Percentiles rank a stretch among this genome's conserved stretches.
These are phyloP conservation scores for Chaetomium cochliodes DNA, from an alignment of 495 filamentous ascomycete genomes.

Conservation along the genomic window DNA sequence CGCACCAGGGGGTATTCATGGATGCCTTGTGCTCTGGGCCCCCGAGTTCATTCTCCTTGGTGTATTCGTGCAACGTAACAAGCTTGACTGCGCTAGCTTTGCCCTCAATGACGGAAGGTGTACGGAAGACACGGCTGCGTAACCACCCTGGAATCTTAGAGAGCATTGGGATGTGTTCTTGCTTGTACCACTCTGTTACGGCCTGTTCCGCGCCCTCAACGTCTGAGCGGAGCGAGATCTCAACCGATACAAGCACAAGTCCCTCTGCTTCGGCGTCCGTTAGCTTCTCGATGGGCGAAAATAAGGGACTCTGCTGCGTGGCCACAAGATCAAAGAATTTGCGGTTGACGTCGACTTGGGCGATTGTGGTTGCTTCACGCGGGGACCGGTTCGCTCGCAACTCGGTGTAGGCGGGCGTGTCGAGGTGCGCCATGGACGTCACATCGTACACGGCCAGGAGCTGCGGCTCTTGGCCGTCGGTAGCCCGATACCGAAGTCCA, in stretches of 20 bases:
- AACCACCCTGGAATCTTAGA: constrained; percentile 74
- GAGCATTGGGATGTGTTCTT: constrained; percentile 71
- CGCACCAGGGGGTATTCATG: constrained; percentile 56
- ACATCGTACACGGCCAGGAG: constrained; percentile 82
- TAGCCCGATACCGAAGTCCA: constrained; percentile 73
- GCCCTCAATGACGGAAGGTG: constrained; percentile 47
- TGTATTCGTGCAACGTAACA: constrained; percentile 70
- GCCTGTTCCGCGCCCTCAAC: constrained; percentile 53
- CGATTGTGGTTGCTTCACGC: constrained; percentile 73
- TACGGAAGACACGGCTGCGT: constrained; percentile 63
- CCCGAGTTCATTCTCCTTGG: constrained; percentile 60
- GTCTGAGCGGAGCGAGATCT: constrained; percentile 53
- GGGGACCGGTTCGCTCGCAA: constrained; percentile 68
- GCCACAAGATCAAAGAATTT: constrained; percentile 64
- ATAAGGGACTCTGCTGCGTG: constrained; percentile 52
- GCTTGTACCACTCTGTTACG: constrained; percentile 63
- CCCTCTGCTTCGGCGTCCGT: constrained; percentile 59
- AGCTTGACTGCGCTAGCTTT: constrained; percentile 47
- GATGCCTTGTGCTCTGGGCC: constrained; percentile 63
- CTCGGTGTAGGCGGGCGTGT: constrained; percentile 63
- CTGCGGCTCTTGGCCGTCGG: constrained; percentile 58
- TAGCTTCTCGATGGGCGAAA: constrained; percentile 58
- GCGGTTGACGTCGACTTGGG: constrained; percentile 68
- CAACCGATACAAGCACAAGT: constrained; percentile 61
- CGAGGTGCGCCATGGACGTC: constrained; percentile 66